Conservation (phyloP, 768 basidiomycete species). For the Tubosaeta sp. region DNA sequence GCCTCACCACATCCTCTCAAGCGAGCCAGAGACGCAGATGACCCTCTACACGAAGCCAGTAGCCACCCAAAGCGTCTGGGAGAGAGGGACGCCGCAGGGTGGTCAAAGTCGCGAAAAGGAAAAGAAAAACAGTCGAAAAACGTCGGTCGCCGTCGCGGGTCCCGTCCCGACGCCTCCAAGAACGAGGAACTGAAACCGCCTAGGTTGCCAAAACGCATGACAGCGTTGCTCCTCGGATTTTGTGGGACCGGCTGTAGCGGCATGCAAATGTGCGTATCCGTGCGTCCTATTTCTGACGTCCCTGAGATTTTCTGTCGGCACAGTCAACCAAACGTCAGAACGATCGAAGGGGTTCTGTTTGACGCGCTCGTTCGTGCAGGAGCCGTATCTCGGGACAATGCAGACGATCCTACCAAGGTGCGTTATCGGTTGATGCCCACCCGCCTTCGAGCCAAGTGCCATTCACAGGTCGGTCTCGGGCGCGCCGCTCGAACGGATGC, state of each 20-base stretch:
- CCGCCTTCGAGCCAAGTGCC: neutral
- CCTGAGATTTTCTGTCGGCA: neutral
- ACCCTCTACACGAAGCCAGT: too few relatives aligned
- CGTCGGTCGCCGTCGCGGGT: conserved; percentile 38
- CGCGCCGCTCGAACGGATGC: conserved; percentile 95
- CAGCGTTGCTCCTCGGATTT: conserved; percentile 83
- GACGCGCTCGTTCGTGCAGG: conserved; percentile 84
- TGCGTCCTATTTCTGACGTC: neutral
- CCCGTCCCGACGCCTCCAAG: conserved; percentile 25
- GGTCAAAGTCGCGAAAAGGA: conserved; percentile 31
- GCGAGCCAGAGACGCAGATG: conserved; percentile 16
- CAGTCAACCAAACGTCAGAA: conserved; percentile 62
- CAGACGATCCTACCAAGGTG: conserved; percentile 86
- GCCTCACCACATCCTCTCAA: too few relatives aligned
- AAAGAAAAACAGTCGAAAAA: conserved; percentile 38
- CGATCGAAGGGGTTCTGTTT: conserved; percentile 90
- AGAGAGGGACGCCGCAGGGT: conserved; percentile 15
- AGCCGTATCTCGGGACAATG: conserved; percentile 92
- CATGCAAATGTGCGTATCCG: conserved; percentile 85
- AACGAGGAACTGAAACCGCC: conserved; percentile 38
- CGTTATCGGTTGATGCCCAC: neutral
- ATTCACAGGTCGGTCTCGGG: conserved; percentile 67
- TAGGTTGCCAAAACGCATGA: conserved; percentile 78
- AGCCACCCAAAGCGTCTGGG: too few relatives aligned
- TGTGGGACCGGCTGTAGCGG: conserved; percentile 90